phyloP scores from a whole-genome alignment of 2,329 filamentous ascomycete genomes.

The Trichoderma sp. region DNA sequence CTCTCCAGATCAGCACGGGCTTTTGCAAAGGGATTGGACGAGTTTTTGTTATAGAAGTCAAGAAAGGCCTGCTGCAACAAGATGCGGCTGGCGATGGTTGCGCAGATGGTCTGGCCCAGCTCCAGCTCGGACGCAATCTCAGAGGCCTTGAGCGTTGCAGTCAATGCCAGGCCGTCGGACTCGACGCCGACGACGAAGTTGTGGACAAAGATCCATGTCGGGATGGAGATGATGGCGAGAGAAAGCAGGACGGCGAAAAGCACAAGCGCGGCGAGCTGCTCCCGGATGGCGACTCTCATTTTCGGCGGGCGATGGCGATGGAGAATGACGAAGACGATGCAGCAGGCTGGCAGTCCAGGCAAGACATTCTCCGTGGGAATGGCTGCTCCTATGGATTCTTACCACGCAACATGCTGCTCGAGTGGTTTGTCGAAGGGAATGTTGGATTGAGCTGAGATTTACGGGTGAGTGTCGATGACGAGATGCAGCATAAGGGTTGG shows the following conservation, averaged over 20 bases:
- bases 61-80: constrained; percentile 57
- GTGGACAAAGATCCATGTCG: constrained; percentile 65
- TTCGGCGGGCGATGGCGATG: constrained; percentile 9
- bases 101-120: constrained; percentile 73
- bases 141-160: constrained; percentile 83
- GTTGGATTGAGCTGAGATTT: background rate
- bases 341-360: background rate
- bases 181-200: constrained; percentile 54
- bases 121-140: constrained; percentile 78
- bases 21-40: constrained; percentile 57
- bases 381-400: background rate
- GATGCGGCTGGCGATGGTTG: constrained; percentile 68
- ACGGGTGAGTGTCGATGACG: background rate
- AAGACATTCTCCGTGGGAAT: constrained; percentile 9
- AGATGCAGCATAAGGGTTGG: background rate
- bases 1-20: constrained; percentile 68
- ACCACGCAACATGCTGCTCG: constrained; percentile 3
- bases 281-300: constrained; percentile 85
- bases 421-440: background rate
- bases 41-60: constrained; percentile 58
- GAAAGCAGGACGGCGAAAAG: constrained; percentile 72
- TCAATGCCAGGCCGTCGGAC: constrained; percentile 67
- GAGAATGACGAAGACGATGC: background rate
- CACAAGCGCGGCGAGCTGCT: constrained; percentile 82
- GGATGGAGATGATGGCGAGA: constrained; percentile 76